Conservation (phyloP, 345 rosid species). For the Eucalyptus regnans region DNA sequence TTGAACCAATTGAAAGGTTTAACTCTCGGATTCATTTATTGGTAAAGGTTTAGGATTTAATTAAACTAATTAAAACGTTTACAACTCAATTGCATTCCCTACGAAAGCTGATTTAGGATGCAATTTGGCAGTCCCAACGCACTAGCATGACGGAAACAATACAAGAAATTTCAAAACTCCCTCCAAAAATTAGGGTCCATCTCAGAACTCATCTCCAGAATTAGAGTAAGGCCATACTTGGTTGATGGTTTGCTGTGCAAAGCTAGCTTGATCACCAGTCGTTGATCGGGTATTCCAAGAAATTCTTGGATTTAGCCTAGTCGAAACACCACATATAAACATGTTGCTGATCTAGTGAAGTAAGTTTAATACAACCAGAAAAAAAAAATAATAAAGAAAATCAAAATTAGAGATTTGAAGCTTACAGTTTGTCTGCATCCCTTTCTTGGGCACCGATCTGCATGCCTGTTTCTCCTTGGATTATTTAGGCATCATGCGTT, state of each 20-base stretch:
- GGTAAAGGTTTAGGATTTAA: neutral
- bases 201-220: neutral
- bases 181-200: neutral
- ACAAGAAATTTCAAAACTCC: fast-evolving
- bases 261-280: neutral
- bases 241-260: fast-evolving
- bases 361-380: fast-evolving
- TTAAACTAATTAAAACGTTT: neutral
- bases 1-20: fast-evolving
- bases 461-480: neutral
- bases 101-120: no score
- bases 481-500: neutral
- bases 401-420: neutral
- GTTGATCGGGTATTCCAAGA: neutral
- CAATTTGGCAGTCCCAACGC: no score
- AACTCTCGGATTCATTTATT: neutral
- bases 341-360: neutral
- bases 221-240: neutral
- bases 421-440: neutral
- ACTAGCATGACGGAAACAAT: fast-evolving
- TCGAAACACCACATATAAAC: neutral
- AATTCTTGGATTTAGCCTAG: neutral
- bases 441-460: neutral
- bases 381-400: no score
- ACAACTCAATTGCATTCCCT: neutral